These are phyloP conservation scores for Drechslera avenae DNA, from an alignment of 2,329 filamentous ascomycete genomes.

Conservation along the genomic window DNA sequence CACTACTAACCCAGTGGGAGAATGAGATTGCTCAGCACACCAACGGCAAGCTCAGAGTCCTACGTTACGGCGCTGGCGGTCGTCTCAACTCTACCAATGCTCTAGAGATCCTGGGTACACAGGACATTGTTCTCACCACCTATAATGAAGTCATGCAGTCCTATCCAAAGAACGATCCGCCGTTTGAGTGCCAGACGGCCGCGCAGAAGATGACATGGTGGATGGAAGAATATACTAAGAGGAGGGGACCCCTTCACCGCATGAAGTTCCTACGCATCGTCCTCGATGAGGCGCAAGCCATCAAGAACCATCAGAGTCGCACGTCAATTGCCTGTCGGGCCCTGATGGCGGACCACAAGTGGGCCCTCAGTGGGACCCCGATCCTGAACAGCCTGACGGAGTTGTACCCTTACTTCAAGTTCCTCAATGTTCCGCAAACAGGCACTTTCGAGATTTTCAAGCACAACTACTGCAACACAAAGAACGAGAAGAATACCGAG, in stretches of 20 bases:
- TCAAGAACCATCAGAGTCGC: conserved; percentile 56
- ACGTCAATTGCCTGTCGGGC: conserved; percentile 55
- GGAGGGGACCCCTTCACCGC: conserved; percentile 43
- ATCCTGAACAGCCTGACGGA: conserved; percentile 45
- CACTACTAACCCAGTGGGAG: conserved; percentile 50
- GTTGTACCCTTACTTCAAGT: conserved; percentile 52
- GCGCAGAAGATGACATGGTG: conserved; percentile 51
- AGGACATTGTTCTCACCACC: conserved; percentile 50
- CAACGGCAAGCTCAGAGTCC: conserved; percentile 22
- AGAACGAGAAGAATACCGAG: conserved; percentile 37
- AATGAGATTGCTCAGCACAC: conserved; percentile 42
- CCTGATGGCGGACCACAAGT: conserved; percentile 47
- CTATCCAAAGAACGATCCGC: conserved; percentile 50
- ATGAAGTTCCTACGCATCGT: conserved; percentile 56
- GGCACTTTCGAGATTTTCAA: conserved; percentile 52
- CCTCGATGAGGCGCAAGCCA: conserved; percentile 62
- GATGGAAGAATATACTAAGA: conserved; percentile 31
- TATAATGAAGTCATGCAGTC: conserved; percentile 50
- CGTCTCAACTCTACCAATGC: conserved; percentile 30
- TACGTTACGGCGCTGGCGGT: conserved; percentile 33
- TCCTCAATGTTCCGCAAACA: conserved; percentile 50
- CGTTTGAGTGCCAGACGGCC: conserved; percentile 44
- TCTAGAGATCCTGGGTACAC: conserved; percentile 15
- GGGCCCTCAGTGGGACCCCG: conserved; percentile 53
- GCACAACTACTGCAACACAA: conserved; percentile 50